These are phyloP conservation scores for Microbotryum intermedium DNA, from an alignment of 1,284 basidiomycete genomes.

Conservation along the genomic window DNA sequence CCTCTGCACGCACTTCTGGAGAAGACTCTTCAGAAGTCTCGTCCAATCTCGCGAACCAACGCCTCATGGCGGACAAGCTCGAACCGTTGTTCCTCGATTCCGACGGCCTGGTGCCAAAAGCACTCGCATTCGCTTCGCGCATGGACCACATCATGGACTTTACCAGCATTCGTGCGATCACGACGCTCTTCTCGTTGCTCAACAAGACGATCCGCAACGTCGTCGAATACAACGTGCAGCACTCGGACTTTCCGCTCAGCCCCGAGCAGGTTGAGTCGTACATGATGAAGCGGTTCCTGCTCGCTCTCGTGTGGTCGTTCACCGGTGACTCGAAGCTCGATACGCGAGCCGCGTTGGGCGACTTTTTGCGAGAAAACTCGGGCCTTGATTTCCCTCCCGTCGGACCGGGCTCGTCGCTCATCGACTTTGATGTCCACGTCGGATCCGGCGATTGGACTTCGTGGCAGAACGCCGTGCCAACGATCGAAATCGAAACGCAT, in stretches of 20 bases:
- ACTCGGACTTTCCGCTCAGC: slow-evolving; percentile 85
- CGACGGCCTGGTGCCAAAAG: slow-evolving; percentile 69
- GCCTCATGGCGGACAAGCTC: slow-evolving; percentile 65
- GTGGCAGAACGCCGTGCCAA: slow-evolving; percentile 87
- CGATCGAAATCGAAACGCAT: slow-evolving; percentile 94
- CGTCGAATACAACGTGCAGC: slow-evolving; percentile 88
- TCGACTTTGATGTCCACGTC: slow-evolving; percentile 93
- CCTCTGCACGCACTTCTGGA: slow-evolving; percentile 47
- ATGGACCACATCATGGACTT: slow-evolving; percentile 99
- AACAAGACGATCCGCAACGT: slow-evolving; percentile 93
- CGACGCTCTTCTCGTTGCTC: slow-evolving; percentile 91
- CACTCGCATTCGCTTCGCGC: slow-evolving; percentile 67
- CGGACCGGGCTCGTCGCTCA: slow-evolving; percentile 65
- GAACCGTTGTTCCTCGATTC: slow-evolving; percentile 66
- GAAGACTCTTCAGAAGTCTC: slow-evolving; percentile 46
- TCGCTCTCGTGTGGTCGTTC: slow-evolving; percentile 96
- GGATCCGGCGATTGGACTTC: slow-evolving; percentile 75
- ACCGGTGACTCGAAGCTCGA: slow-evolving; percentile 91
- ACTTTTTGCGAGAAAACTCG: slow-evolving; percentile 73
- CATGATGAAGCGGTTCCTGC: slow-evolving; percentile 77
- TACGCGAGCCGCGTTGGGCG: slow-evolving; percentile 79
- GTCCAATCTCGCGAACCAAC: slow-evolving; percentile 62
- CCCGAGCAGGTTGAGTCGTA: slow-evolving; percentile 81
- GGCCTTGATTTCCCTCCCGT: slow-evolving; percentile 77
- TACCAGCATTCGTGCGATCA: slow-evolving; percentile 79